Evolutionary conservation across 805 yeast genomes (phyloP).

Genomic region (Metschnikowia orientalis): DNA sequence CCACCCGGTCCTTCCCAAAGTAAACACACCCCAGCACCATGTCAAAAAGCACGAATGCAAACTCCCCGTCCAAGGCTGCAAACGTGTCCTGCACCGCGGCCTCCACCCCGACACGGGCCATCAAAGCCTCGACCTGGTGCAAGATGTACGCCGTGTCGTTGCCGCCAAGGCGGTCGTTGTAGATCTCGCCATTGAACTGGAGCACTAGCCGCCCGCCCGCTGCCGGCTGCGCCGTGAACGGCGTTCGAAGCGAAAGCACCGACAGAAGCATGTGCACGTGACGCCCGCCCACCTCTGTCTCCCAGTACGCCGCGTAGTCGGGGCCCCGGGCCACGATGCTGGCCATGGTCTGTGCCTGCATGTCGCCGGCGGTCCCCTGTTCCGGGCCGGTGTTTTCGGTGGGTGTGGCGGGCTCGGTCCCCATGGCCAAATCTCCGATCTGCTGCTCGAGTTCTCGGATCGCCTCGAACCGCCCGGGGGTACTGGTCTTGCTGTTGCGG

Average conservation of each 20-base stretch:
- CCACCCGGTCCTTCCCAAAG: conserved; percentile 83
- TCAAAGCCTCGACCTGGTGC: conserved; percentile 26
- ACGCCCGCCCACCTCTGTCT: conserved; percentile 5
- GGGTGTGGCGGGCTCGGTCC: not conserved
- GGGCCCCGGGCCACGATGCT: conserved; percentile 59
- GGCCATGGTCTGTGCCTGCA: not conserved
- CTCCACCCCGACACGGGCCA: conserved; percentile 11
- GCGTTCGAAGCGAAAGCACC: conserved; percentile 74
- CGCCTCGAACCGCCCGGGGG: not conserved
- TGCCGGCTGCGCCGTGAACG: conserved; percentile 74
- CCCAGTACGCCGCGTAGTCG: conserved; percentile 36
- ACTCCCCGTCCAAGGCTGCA: conserved; percentile 67
- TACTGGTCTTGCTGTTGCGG: conserved; percentile 1
- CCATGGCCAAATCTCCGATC: not conserved
- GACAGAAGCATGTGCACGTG: conserved; percentile 53
- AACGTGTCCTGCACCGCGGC: conserved; percentile 41
- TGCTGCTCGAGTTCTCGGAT: conserved; percentile 1
- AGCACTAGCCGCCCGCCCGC: conserved; percentile 32
- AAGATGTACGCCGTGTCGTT: conserved; percentile 65
- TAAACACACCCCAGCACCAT: conserved; percentile 37
- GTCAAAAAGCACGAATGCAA: conserved; percentile 61
- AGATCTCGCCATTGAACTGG: conserved; percentile 91
- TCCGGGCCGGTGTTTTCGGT: not conserved
- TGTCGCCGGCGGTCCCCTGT: not conserved
- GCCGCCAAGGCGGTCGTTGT: conserved; percentile 50